phyloP scores from a whole-genome alignment of 495 filamentous ascomycete genomes.

The Penicillium pulvis region DNA sequence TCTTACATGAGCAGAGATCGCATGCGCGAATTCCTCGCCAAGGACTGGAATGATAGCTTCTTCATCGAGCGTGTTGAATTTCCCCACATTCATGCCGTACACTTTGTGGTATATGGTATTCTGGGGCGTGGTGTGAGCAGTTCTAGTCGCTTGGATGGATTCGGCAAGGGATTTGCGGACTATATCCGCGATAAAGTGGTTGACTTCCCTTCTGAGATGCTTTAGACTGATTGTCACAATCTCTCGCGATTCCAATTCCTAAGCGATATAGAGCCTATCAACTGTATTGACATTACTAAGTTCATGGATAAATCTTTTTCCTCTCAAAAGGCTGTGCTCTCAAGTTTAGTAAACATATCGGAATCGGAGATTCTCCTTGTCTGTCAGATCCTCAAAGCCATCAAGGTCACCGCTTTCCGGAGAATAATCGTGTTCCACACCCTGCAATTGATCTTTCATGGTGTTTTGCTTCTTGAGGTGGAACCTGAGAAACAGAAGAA shows the following conservation, averaged over 20 bases:
- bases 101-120: slow-evolving; percentile 55
- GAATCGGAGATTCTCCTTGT: slow-evolving; percentile 12
- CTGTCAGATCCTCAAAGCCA: slow-evolving; percentile 15
- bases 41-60: slow-evolving; percentile 22
- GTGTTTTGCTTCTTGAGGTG: slow-evolving; percentile 4
- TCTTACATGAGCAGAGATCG: slow-evolving; percentile 38
- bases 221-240: background rate
- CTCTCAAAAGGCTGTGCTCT: background rate
- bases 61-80: slow-evolving; percentile 53
- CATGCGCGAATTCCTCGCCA: slow-evolving; percentile 36
- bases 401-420: background rate
- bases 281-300: background rate
- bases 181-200: slow-evolving; percentile 48
- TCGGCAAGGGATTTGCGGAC: slow-evolving; percentile 56
- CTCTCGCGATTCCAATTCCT: background rate
- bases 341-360: slow-evolving; percentile 7
- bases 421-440: background rate
- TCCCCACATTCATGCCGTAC: slow-evolving; percentile 38
- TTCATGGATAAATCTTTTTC: no score
- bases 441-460: slow-evolving; percentile 7
- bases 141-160: slow-evolving; percentile 45
- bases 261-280: no score
- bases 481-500: slow-evolving; percentile 12
- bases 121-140: slow-evolving; percentile 53
- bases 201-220: slow-evolving; percentile 34